These are phyloP conservation scores for Citrullus amarus DNA, from an alignment of 306 rosid species.

Conservation along the genomic window DNA sequence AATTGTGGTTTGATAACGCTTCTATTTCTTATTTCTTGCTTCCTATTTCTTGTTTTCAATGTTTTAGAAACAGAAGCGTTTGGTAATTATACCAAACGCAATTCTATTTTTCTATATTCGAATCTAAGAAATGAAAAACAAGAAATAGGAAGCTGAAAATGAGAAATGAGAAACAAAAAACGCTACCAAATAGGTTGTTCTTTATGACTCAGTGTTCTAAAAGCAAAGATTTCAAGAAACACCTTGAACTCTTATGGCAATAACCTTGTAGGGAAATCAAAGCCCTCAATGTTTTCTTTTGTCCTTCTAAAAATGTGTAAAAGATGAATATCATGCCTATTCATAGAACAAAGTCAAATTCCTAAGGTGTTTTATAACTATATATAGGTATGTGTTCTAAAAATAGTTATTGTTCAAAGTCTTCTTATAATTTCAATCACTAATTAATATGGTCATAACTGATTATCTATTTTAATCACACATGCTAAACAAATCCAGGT, in stretches of 20 bases:
- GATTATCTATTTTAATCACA: background rate
- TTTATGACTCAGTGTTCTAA: background rate
- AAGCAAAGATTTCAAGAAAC: background rate
- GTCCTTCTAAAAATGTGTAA: background rate
- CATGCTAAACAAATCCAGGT: background rate
- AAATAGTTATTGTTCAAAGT: background rate
- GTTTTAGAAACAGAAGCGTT: background rate
- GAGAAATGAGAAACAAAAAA: too few relatives aligned
- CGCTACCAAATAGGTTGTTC: background rate
- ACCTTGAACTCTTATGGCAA: background rate
- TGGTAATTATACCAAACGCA: background rate
- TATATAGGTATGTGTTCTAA: background rate
- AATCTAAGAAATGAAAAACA: too few relatives aligned
- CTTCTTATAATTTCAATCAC: background rate
- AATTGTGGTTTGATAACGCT: background rate
- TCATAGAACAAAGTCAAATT: background rate
- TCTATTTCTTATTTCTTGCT: too few relatives aligned
- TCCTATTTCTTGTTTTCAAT: background rate
- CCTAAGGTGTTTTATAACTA: background rate
- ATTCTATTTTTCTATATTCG: background rate
- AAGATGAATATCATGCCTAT: background rate
- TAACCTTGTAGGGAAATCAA: background rate
- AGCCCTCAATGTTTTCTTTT: background rate
- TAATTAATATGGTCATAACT: background rate
- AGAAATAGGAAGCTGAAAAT: too few relatives aligned